phyloP scores from a whole-genome alignment of 2,329 filamentous ascomycete genomes.

The Talaromyces piceae region DNA sequence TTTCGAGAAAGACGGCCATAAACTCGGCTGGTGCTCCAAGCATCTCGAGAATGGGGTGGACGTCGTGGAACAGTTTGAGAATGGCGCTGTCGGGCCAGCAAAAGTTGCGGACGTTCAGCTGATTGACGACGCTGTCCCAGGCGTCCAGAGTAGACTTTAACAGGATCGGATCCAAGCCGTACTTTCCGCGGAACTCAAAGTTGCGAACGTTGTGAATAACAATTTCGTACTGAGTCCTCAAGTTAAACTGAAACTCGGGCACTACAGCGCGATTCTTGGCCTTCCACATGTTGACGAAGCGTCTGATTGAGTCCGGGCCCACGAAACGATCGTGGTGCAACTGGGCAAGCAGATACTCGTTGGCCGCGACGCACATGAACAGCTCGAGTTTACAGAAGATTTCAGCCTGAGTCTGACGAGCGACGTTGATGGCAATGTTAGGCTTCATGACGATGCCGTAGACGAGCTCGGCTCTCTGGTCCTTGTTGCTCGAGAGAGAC shows the following conservation, averaged over 20 bases:
- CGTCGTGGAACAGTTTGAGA: slow-evolving; percentile 43
- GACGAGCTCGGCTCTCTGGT: slow-evolving; percentile 9
- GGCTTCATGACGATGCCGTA: slow-evolving; percentile 17
- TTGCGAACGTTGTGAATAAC: slow-evolving; percentile 39
- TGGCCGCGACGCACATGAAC: slow-evolving; percentile 39
- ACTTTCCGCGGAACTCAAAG: slow-evolving; percentile 40
- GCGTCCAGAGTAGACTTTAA: slow-evolving; percentile 42
- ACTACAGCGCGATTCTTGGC: slow-evolving; percentile 42
- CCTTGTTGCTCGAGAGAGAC: slow-evolving; percentile 4
- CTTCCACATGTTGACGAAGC: slow-evolving; percentile 34
- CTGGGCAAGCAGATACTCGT: slow-evolving; percentile 39
- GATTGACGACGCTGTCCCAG: slow-evolving; percentile 42
- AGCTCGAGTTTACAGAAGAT: slow-evolving; percentile 41
- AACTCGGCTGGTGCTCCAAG: slow-evolving; percentile 37
- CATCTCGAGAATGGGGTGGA: slow-evolving; percentile 43
- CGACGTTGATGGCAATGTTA: slow-evolving; percentile 32
- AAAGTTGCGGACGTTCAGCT: slow-evolving; percentile 45
- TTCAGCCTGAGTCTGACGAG: slow-evolving; percentile 34
- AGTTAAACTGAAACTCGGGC: slow-evolving; percentile 47
- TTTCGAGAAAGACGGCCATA: slow-evolving; percentile 25
- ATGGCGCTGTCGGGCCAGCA: slow-evolving; percentile 44
- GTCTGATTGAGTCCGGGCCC: slow-evolving; percentile 30
- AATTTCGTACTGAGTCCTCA: slow-evolving; percentile 43
- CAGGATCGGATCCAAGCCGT: slow-evolving; percentile 30
- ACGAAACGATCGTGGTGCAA: slow-evolving; percentile 32